Conservation (phyloP, 2,329 filamentous ascomycete genomes). For the Pyrenochaeta sp. region DNA sequence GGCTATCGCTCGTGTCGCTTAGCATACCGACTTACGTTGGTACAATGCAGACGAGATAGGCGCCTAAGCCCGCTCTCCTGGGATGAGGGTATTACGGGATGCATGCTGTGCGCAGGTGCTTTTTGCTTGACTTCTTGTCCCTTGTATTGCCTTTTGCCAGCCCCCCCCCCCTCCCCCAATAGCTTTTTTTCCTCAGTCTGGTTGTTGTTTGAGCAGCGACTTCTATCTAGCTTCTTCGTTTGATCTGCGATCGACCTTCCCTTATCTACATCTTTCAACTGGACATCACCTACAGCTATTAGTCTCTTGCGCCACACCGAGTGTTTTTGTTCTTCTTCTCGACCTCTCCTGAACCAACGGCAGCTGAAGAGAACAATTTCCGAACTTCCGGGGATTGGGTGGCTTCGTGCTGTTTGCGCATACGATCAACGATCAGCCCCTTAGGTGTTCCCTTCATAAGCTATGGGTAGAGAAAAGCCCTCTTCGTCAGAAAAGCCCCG, state of each 20-base stretch:
- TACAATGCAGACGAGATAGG: slow-evolving; percentile 17
- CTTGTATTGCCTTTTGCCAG: not conserved
- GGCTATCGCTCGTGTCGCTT: slow-evolving; percentile 20
- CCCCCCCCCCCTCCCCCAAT: not conserved
- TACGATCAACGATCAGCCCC: not conserved
- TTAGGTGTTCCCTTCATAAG: too few species aligned
- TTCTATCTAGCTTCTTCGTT: not conserved
- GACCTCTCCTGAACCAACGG: not conserved
- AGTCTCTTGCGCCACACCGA: not conserved
- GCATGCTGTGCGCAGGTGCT: not conserved
- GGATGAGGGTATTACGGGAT: not conserved
- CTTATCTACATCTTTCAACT: not conserved
- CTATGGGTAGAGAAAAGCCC: slow-evolving; percentile 17
- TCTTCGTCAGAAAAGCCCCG: slow-evolving; percentile 17
- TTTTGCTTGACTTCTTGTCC: not conserved
- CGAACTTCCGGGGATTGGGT: too few species aligned
- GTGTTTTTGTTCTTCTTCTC: not conserved
- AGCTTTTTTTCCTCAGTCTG: not conserved
- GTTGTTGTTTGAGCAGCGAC: not conserved
- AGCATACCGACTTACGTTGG: slow-evolving; percentile 20
- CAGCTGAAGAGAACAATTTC: not conserved
- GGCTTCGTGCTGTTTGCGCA: too few species aligned
- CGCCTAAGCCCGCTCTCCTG: slow-evolving; percentile 1
- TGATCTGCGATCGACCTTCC: slow-evolving; percentile 12
- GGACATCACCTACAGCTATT: not conserved